Evolutionary conservation across 78 protist genomes (phyloP).

Genomic region (Speleostelium caveatum): DNA sequence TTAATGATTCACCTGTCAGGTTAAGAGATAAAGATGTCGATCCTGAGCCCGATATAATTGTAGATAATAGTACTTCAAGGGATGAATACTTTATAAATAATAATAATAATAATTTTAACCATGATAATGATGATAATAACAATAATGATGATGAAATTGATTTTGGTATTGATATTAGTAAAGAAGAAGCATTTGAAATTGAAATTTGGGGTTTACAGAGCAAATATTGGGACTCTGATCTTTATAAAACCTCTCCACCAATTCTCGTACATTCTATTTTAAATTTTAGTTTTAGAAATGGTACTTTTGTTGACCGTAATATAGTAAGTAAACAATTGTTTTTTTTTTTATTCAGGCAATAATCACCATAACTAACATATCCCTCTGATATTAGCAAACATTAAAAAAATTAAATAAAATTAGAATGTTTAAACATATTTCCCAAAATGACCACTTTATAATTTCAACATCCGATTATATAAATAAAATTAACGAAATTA

Average conservation of each 20-base stretch:
- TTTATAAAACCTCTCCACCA: constrained; percentile 16
- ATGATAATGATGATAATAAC: not conserved
- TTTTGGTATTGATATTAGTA: not conserved
- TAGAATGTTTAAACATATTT: constrained; percentile 37
- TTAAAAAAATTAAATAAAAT: constrained; percentile 36
- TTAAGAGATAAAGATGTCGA: too few relatives aligned
- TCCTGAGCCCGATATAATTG: too few relatives aligned
- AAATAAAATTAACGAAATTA: not conserved
- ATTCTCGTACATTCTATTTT: constrained; percentile 23
- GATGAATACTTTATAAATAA: too few relatives aligned
- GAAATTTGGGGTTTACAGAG: not conserved
- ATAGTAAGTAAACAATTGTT: not conserved
- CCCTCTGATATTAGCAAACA: too few relatives aligned
- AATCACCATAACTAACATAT: too few relatives aligned
- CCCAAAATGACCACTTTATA: constrained; percentile 37
- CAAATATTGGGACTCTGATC: not conserved
- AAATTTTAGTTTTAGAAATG: constrained; percentile 16
- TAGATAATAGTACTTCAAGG: too few relatives aligned
- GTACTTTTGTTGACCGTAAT: constrained; percentile 15
- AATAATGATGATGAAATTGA: not conserved
- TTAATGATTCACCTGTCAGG: too few relatives aligned
- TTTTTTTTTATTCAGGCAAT: not conserved
- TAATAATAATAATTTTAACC: too few relatives aligned
- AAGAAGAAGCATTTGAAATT: not conserved
- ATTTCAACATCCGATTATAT: constrained; percentile 29